A percentile compares a stretch with the other conserved stretches of the same genome.
Conservation (phyloP, 2,329 filamentous ascomycete species). For the Diaporthe citri region DNA sequence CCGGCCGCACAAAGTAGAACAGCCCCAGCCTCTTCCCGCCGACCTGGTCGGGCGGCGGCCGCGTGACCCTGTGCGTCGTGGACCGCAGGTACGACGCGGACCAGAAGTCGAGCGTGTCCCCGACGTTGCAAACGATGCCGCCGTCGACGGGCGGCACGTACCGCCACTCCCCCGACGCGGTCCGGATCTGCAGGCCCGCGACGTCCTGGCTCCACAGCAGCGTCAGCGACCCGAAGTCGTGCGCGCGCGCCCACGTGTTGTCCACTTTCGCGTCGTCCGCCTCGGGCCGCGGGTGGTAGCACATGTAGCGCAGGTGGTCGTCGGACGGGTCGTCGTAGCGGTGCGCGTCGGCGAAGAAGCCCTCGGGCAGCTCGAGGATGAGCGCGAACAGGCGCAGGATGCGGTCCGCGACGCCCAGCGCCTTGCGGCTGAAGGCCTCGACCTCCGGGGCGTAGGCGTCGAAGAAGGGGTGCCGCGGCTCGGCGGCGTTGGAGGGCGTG, state of each 20-base stretch:
- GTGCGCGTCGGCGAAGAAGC: constrained; percentile 65
- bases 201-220: constrained; percentile 67
- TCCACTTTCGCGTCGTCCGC: constrained; percentile 53
- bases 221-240: constrained; percentile 66
- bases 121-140: constrained; percentile 60
- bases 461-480: constrained; percentile 54
- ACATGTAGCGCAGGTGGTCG: constrained; percentile 69
- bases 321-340: constrained; percentile 64
- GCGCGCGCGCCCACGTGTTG: constrained; percentile 49
- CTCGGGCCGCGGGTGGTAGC: constrained; percentile 59
- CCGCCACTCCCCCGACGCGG: constrained; percentile 53
- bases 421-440: constrained; percentile 59
- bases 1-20: constrained; percentile 54
- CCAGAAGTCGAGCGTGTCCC: constrained; percentile 49
- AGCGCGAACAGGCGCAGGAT: constrained; percentile 53
- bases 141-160: constrained; percentile 58
- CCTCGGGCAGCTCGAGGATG: constrained; percentile 66
- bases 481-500: constrained; percentile 52
- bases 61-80: constrained; percentile 52
- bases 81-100: constrained; percentile 50
- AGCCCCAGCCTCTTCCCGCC: constrained; percentile 49
- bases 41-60: constrained; percentile 51
- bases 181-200: constrained; percentile 63
- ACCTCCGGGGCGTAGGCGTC: constrained; percentile 59
- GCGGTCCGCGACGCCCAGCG: constrained; percentile 48